Conservation (phyloP, 1,139 yeast genomes). For the Entelexis sorbosivorans region DNA sequence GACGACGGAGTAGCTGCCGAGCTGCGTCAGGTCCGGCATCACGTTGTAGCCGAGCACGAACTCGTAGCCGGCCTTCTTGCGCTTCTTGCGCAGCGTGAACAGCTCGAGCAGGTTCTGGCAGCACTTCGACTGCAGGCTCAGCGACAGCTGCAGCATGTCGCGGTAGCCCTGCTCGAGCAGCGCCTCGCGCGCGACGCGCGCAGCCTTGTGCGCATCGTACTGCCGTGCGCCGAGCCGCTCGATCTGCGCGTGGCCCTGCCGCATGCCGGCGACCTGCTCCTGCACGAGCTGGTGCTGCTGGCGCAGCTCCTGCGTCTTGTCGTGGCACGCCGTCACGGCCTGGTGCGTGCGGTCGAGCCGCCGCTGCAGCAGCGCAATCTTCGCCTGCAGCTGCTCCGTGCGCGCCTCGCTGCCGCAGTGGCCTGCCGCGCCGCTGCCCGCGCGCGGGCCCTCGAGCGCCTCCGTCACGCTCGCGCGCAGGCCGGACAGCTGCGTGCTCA, state of each 20-base stretch:
- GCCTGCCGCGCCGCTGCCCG: background rate
- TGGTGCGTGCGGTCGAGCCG: slow-evolving; percentile 15
- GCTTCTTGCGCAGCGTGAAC: slow-evolving; percentile 22
- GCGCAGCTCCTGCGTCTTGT: slow-evolving; percentile 12
- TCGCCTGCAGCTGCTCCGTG: slow-evolving; percentile 18
- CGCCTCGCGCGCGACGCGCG: slow-evolving; percentile 8
- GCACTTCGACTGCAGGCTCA: slow-evolving; percentile 21
- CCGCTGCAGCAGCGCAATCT: slow-evolving; percentile 17
- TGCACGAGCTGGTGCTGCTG: slow-evolving; percentile 12
- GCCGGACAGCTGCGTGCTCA: slow-evolving; percentile 24
- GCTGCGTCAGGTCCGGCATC: slow-evolving; percentile 28
- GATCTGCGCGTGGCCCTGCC: slow-evolving; percentile 5
- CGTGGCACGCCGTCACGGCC: slow-evolving; percentile 16
- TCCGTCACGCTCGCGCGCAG: slow-evolving; percentile 23
- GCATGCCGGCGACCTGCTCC: slow-evolving; percentile 8
- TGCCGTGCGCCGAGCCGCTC: background rate
- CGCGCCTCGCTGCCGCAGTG: slow-evolving; percentile 14
- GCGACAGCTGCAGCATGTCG: slow-evolving; percentile 18
- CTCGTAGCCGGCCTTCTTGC: slow-evolving; percentile 47
- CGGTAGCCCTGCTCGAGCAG: slow-evolving; percentile 20
- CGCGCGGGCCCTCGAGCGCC: slow-evolving; percentile 18
- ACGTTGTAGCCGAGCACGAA: slow-evolving; percentile 49
- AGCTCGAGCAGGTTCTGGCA: slow-evolving; percentile 22
- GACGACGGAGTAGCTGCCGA: slow-evolving; percentile 27
- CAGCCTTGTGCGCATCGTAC: background rate